Conservation (phyloP, 2,329 filamentous ascomycete species). For the Emmonsiellopsis sp. region DNA sequence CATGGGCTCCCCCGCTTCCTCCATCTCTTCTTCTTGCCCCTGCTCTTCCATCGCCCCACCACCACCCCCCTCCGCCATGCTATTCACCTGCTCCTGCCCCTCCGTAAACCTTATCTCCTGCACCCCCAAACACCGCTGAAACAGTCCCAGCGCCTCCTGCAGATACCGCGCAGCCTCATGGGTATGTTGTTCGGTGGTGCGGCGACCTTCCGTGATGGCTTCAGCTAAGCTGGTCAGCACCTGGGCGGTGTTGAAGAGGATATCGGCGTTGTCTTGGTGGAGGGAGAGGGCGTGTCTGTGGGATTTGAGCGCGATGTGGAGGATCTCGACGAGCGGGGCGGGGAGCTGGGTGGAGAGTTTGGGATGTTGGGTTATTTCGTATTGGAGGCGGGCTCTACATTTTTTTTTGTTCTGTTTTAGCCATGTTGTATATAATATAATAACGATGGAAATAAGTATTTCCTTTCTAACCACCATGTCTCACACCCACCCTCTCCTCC, state of each 20-base stretch:
- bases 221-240: slow-evolving; percentile 60
- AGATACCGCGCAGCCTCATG: slow-evolving; percentile 44
- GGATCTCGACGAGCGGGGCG: slow-evolving; percentile 42
- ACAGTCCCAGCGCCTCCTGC: slow-evolving; percentile 53
- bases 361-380: slow-evolving; percentile 60
- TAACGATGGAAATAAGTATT: not conserved
- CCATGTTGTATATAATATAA: not conserved
- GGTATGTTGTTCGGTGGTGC: slow-evolving; percentile 32
- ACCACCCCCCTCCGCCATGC: slow-evolving; percentile 26
- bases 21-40: slow-evolving; percentile 8
- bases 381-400: slow-evolving; percentile 56
- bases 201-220: slow-evolving; percentile 45
- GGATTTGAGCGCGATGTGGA: slow-evolving; percentile 53
- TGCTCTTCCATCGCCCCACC: slow-evolving; percentile 8
- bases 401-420: not conserved
- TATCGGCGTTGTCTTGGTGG: slow-evolving; percentile 55
- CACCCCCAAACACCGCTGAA: slow-evolving; percentile 47
- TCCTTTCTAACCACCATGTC: too few species aligned
- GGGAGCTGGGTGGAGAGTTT: slow-evolving; percentile 53
- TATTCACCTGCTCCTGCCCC: slow-evolving; percentile 32
- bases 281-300: slow-evolving; percentile 54
- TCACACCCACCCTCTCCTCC: too few species aligned
- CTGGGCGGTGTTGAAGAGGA: slow-evolving; percentile 64
- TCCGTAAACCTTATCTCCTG: slow-evolving; percentile 44
- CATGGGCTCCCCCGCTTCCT: slow-evolving; percentile 20